These are phyloP conservation scores for Gastrodia elata DNA, from an alignment of 106 monocot genomes.

Conservation along the genomic window DNA sequence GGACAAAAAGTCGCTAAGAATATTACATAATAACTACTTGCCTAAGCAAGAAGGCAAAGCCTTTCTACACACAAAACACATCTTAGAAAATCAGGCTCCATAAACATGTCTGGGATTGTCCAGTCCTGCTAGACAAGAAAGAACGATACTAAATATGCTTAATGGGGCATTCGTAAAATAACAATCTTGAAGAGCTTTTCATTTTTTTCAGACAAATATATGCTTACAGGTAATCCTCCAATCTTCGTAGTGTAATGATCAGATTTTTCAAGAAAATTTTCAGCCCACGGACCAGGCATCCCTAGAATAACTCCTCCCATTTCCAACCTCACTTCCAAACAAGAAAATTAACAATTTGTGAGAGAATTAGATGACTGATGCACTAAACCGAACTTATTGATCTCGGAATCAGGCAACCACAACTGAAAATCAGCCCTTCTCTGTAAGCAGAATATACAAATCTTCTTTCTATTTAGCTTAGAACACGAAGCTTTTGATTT, in stretches of 20 bases:
- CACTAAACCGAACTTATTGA: too few relatives aligned
- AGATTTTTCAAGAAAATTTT: slow-evolving; percentile 51
- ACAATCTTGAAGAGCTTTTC: background rate
- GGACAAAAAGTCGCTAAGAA: background rate
- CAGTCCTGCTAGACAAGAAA: slow-evolving; percentile 36
- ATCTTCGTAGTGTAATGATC: slow-evolving; percentile 88
- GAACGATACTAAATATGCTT: background rate
- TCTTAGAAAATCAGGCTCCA: slow-evolving; percentile 25
- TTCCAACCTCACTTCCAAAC: background rate
- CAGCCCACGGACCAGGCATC: slow-evolving; percentile 82
- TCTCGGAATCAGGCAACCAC: background rate
- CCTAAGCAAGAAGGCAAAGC: slow-evolving; percentile 69
- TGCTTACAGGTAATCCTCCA: slow-evolving; percentile 75
- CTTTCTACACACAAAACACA: slow-evolving; percentile 54
- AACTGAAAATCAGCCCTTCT: background rate
- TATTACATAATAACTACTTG: slow-evolving; percentile 8
- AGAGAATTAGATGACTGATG: too few relatives aligned
- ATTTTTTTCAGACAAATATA: background rate
- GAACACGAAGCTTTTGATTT: background rate
- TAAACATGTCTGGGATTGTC: slow-evolving; percentile 27
- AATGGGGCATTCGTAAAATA: background rate
- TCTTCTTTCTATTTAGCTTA: background rate
- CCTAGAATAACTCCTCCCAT: slow-evolving; percentile 53
- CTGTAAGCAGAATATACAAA: background rate
- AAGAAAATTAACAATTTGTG: background rate